Conservation (phyloP, 75 land plant species). For the Pinus albicaulis region DNA sequence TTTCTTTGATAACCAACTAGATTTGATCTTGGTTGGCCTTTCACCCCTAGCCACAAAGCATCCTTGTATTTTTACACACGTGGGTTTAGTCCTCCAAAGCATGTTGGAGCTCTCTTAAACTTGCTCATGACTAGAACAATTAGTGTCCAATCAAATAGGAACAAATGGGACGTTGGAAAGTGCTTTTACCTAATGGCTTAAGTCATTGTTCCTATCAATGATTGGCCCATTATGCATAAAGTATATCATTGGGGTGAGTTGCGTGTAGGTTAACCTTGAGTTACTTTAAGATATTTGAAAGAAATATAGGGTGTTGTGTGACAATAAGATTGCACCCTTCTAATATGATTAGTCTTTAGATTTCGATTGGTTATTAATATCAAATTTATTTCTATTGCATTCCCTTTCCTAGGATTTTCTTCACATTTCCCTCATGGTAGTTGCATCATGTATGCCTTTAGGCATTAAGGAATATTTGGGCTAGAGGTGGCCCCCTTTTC, state of each 20-base stretch:
- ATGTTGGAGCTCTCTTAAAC: constrained; percentile 22
- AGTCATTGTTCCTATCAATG: constrained; percentile 10
- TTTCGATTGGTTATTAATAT: neutral
- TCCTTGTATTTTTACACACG: constrained; percentile 22
- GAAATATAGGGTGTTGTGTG: too few species aligned
- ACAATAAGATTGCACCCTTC: too few species aligned
- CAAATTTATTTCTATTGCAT: neutral
- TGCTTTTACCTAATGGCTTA: constrained; percentile 24
- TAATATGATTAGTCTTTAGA: too few species aligned
- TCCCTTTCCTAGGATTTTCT: neutral
- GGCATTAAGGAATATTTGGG: constrained; percentile 15
- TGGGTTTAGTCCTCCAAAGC: constrained; percentile 29
- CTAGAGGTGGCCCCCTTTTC: constrained; percentile 4
- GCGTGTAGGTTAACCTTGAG: too few species aligned
- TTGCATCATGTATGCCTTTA: neutral
- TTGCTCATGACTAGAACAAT: constrained; percentile 14
- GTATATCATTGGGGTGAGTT: neutral
- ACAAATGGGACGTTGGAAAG: neutral
- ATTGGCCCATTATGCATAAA: constrained; percentile 7
- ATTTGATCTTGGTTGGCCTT: constrained; percentile 29
- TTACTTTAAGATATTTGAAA: too few species aligned
- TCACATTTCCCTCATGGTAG: constrained; percentile 10
- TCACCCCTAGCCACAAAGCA: constrained; percentile 31
- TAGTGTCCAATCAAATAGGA: constrained; percentile 14
- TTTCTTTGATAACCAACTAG: constrained; percentile 22